phyloP scores from a whole-genome alignment of 177 flowering plant species.

The Vitis hybrid region DNA sequence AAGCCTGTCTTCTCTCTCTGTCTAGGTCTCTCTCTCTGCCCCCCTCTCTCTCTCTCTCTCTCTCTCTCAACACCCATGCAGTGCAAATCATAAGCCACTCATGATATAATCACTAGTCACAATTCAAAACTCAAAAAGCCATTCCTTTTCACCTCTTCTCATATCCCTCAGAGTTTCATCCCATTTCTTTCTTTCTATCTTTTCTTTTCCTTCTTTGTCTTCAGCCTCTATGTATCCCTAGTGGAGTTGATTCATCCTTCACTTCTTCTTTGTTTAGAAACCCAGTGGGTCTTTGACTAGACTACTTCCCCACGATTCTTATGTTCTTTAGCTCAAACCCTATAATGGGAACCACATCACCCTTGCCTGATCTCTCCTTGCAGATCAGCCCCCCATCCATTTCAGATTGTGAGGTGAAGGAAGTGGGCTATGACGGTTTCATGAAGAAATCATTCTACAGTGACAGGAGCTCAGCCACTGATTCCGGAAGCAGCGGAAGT shows the following conservation, averaged over 20 bases:
- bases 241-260: not conserved
- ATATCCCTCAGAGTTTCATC: not conserved
- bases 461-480: conserved; percentile 46
- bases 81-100: conserved; percentile 85
- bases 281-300: conserved; percentile 7
- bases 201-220: not conserved
- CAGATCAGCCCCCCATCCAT: conserved; percentile 75
- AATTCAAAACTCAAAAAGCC: not conserved
- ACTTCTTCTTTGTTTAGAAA: not conserved
- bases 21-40: not conserved
- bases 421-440: conserved; percentile 19
- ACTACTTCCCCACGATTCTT: not conserved
- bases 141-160: conserved; percentile 9
- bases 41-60: conserved; percentile 5
- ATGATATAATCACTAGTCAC: conserved; percentile 61
- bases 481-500: conserved; percentile 68
- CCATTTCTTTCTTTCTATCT: conserved; percentile 1
- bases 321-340: conserved; percentile 18
- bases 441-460: conserved; percentile 22
- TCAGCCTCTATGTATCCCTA: conserved; percentile 5
- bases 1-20: conserved; percentile 20
- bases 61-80: conserved; percentile 20
- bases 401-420: conserved; percentile 17
- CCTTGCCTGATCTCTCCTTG: conserved; percentile 74
- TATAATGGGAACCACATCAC: conserved; percentile 31